Evolutionary conservation across 169 alveolate genomes (phyloP).

Genomic region (Eimeria maxima): DNA sequence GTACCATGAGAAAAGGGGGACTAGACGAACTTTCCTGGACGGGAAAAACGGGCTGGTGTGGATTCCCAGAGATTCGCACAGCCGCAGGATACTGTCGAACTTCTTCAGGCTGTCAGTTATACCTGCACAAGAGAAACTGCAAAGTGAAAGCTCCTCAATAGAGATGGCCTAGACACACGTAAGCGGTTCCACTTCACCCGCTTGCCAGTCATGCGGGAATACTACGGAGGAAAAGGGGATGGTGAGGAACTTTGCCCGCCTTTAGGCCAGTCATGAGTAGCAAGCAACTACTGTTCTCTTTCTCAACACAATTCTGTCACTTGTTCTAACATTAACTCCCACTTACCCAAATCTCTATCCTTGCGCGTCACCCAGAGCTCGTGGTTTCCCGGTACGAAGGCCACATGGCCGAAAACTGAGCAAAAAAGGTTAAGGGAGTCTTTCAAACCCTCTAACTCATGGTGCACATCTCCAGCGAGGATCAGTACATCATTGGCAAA

Average conservation of each 20-base stretch:
- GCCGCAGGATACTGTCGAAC: constrained; percentile 59
- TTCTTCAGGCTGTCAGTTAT: constrained; percentile 60
- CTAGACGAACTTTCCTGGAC: constrained; percentile 35
- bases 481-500: constrained; percentile 61
- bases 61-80: constrained; percentile 67
- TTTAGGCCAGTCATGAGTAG: not conserved
- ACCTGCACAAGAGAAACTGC: not conserved
- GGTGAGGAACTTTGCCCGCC: no score
- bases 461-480: constrained; percentile 71
- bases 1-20: constrained; percentile 71
- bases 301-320: not conserved
- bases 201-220: not conserved
- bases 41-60: constrained; percentile 71
- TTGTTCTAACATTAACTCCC: not conserved
- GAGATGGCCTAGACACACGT: not conserved
- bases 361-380: constrained; percentile 69
- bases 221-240: not conserved
- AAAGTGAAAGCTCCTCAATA: not conserved
- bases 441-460: constrained; percentile 67
- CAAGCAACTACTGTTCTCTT: not conserved
- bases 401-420: constrained; percentile 74
- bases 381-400: constrained; percentile 76
- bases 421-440: constrained; percentile 48
- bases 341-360: constrained; percentile 63
- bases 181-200: not conserved